A percentile compares a stretch with the other conserved stretches of the same genome.
Conservation (phyloP, 768 basidiomycete genomes). For the Rossbeevera mucosa region DNA sequence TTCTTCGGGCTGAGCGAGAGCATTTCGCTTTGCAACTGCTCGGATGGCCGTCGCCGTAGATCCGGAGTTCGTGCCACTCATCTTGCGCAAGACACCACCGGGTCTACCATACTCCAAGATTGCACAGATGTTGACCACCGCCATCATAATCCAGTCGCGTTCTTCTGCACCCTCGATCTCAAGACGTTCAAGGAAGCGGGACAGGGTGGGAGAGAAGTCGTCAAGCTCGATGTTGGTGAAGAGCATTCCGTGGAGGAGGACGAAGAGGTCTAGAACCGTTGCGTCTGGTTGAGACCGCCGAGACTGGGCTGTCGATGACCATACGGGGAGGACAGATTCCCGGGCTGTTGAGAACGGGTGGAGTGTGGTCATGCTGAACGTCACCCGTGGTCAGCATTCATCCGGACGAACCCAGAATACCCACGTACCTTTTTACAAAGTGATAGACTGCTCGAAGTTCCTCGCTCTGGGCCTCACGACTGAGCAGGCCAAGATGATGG, state of each 20-base stretch:
- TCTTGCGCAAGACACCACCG: slow-evolving; percentile 61
- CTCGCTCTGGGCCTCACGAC: slow-evolving; percentile 76
- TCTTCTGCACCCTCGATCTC: slow-evolving; percentile 76
- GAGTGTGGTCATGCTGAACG: slow-evolving; percentile 76
- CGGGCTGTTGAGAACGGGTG: slow-evolving; percentile 86
- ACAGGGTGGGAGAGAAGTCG: slow-evolving; percentile 77
- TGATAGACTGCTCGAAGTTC: slow-evolving; percentile 88
- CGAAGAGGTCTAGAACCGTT: slow-evolving; percentile 71
- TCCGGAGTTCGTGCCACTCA: slow-evolving; percentile 45
- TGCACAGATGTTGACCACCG: slow-evolving; percentile 71
- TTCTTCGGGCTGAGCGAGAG: slow-evolving; percentile 26
- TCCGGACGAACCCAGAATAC: neutral
- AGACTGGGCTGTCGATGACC: slow-evolving; percentile 62
- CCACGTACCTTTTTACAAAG: slow-evolving; percentile 82
- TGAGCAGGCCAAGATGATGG: slow-evolving; percentile 87
- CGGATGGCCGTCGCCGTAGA: slow-evolving; percentile 39
- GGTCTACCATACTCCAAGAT: slow-evolving; percentile 85
- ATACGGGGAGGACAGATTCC: slow-evolving; percentile 86
- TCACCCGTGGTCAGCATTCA: slow-evolving; percentile 5
- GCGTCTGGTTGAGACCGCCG: slow-evolving; percentile 76
- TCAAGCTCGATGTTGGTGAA: slow-evolving; percentile 95
- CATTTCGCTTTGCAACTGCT: slow-evolving; percentile 47
- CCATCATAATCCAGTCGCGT: slow-evolving; percentile 98
- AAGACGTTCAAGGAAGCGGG: slow-evolving; percentile 82
- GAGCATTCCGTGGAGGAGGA: slow-evolving; percentile 93